Evolutionary conservation across 2,329 filamentous ascomycete species (phyloP), one percentile per base, ranked within the genome.

Genomic region (Epichloe gansuensis): DNA sequence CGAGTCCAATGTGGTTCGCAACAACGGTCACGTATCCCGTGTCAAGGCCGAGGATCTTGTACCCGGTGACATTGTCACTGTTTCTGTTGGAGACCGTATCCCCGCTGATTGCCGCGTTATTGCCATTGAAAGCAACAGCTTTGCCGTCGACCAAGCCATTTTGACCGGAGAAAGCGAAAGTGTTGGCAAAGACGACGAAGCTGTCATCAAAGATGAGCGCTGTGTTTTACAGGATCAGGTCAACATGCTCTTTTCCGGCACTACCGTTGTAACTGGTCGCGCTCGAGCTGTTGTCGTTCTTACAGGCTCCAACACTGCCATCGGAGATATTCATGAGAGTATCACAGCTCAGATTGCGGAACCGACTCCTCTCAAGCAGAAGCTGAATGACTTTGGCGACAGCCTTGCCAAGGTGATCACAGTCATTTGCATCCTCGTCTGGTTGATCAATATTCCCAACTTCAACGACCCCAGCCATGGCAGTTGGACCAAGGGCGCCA

Each of bases 201-300:
- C 77, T 5, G 70, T 81, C 4, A 74, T 97, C 58, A 74, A 79
- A 59, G 93, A 97, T 64, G 73, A 78, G 45, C 84, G 86, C 70
- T 90, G 91, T 44, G 94, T 98, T 59, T 89, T 95, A 72, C 93
- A 98, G 73, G 93, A 98, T 66, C 93, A 97, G 73, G 73, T 86
- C 73, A 98, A 98, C 69, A 96, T 95, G 80, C 78, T 98, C 55
- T 98, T 98, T 72, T 98, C 94, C 1, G 94, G 94, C 62, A 98
- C 94, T 5, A 97, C 93, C 3, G 89, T 98, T 17, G 91, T 96
- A 21, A 95, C 87, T 57, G 93, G 93, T 56, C 88, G 91, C 67
- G 94, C 93, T 49, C 90, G 81, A 61, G 93, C 93, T 43, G 73
- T 97, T 50, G 93, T 98, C 27, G 90, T 89, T 56, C 71, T 95